Evolutionary conservation across 345 rosid species (phyloP).

Genomic region (Punica granatum): DNA sequence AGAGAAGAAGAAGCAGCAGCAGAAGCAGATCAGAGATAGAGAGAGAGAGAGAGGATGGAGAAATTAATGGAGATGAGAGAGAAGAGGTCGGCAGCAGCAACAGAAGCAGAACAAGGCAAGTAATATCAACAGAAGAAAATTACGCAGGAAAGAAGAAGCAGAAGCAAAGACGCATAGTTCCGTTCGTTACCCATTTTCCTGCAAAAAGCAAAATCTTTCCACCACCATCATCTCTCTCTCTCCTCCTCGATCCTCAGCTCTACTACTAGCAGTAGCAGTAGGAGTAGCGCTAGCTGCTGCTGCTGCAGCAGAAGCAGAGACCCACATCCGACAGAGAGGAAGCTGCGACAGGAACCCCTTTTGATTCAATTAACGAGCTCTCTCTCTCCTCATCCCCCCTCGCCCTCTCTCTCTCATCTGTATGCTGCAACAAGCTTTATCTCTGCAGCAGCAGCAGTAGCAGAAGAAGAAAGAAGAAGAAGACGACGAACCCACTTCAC

Average conservation of each 20-base stretch:
- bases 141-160: background rate
- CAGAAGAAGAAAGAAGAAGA: background rate
- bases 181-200: background rate
- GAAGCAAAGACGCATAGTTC: background rate
- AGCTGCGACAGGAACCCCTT: background rate
- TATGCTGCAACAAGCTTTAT: constrained; percentile 22
- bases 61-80: background rate
- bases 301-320: constrained; percentile 8
- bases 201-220: background rate
- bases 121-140: background rate
- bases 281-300: constrained; percentile 10
- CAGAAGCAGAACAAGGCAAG: background rate
- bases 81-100: background rate
- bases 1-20: background rate
- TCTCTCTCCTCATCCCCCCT: background rate
- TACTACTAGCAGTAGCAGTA: constrained; percentile 20
- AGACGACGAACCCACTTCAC: background rate
- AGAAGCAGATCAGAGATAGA: background rate
- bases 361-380: no score
- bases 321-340: no score
- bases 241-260: background rate
- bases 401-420: constrained; percentile 23
- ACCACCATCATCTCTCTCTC: background rate
- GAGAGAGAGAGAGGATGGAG: background rate
- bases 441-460: background rate